A percentile compares a stretch with the other conserved stretches of the same genome.
phyloP scores from a whole-genome alignment of 179 eudicot genomes.

The Pouteria campechiana region DNA sequence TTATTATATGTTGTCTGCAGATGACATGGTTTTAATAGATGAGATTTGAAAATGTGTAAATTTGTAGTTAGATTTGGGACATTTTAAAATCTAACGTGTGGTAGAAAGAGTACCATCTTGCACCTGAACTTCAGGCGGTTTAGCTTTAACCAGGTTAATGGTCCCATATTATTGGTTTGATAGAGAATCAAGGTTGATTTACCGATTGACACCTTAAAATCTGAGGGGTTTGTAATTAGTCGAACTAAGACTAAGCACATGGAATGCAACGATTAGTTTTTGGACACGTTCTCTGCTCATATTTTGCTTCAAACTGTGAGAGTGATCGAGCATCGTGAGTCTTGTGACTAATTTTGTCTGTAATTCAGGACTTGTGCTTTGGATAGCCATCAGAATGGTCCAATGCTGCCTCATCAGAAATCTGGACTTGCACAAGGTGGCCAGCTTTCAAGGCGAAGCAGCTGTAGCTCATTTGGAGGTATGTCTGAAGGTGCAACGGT shows the following conservation, averaged over 20 bases:
- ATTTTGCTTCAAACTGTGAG: too few species aligned
- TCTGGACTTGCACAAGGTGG: slow-evolving; percentile 21
- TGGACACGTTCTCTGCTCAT: too few species aligned
- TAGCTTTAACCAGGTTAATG: slow-evolving; percentile 6
- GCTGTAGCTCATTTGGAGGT: slow-evolving; percentile 19
- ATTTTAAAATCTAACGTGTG: too few species aligned
- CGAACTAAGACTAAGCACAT: too few species aligned
- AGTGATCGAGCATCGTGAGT: not conserved
- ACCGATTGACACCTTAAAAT: too few species aligned
- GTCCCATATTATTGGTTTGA: slow-evolving; percentile 3
- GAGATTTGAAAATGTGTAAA: too few species aligned
- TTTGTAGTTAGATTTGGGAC: too few species aligned
- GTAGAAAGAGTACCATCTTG: slow-evolving; percentile 3
- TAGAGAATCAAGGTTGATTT: too few species aligned
- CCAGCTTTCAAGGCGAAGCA: slow-evolving; percentile 9
- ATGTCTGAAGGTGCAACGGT: slow-evolving; percentile 17
- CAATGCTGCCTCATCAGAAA: slow-evolving; percentile 13
- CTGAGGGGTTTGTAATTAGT: too few species aligned
- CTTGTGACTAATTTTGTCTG: not conserved
- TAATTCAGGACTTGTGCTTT: slow-evolving; percentile 22
- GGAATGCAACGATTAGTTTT: too few species aligned
- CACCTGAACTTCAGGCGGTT: slow-evolving; percentile 5
- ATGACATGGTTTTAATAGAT: too few species aligned
- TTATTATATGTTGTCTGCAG: too few species aligned
- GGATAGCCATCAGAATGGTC: slow-evolving; percentile 16